Percentiles rank a stretch among this genome's conserved stretches.
These are phyloP conservation scores for Botrytis porri DNA, from an alignment of 2,329 filamentous ascomycete genomes.

Conservation along the genomic window DNA sequence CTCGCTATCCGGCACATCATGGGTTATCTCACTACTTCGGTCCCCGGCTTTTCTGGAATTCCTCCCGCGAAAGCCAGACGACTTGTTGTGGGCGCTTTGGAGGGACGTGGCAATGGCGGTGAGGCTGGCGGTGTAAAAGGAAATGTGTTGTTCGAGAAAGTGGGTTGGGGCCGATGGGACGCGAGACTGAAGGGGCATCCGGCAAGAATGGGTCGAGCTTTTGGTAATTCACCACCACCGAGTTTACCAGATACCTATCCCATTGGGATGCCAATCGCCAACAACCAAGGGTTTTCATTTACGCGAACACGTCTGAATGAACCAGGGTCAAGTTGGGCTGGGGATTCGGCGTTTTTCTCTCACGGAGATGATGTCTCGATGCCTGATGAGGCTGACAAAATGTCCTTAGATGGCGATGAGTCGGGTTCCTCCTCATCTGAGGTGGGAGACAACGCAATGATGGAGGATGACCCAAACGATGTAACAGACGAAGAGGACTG, in stretches of 20 bases:
- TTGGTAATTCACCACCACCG: constrained; percentile 45
- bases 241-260: constrained; percentile 44
- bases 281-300: constrained; percentile 43
- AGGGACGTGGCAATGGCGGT: constrained; percentile 63
- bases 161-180: constrained; percentile 96
- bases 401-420: constrained; percentile 79
- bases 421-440: constrained; percentile 71
- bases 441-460: constrained; percentile 59
- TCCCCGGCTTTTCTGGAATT: constrained; percentile 88
- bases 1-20: constrained; percentile 94
- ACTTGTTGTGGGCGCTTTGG: constrained; percentile 86
- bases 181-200: constrained; percentile 70
- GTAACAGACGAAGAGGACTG: constrained; percentile 96
- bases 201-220: constrained; percentile 41
- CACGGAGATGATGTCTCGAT: constrained; percentile 65
- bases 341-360: constrained; percentile 72
- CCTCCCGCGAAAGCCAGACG: constrained; percentile 86
- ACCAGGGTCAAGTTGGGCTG: constrained; percentile 60
- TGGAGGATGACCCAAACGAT: constrained; percentile 77
- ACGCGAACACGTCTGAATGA: constrained; percentile 50
- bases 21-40: constrained; percentile 86
- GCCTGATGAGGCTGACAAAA: constrained; percentile 87
- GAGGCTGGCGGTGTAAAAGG: constrained; percentile 61
- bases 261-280: constrained; percentile 56
- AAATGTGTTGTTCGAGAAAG: constrained; percentile 86